These are phyloP conservation scores for Nigrograna mackinnonii DNA, from an alignment of 2,329 filamentous ascomycete genomes.

Conservation along the genomic window DNA sequence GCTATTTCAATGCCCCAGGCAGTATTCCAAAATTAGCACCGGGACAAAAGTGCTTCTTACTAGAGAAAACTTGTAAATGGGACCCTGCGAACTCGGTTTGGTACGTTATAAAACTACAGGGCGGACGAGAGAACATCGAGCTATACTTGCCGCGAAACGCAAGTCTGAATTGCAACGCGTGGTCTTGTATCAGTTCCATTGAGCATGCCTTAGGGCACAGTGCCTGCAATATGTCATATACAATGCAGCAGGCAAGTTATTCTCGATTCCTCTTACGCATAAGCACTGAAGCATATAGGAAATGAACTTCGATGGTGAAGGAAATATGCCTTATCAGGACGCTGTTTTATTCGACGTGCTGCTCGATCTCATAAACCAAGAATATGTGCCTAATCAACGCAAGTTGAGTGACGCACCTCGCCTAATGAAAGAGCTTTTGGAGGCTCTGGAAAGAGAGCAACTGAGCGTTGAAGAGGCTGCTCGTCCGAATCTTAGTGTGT, in stretches of 20 bases:
- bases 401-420: neutral
- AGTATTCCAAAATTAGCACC: no score
- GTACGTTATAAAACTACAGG: no score
- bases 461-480: neutral
- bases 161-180: neutral
- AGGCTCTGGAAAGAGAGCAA: neutral
- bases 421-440: neutral
- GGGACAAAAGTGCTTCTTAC: no score
- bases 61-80: no score
- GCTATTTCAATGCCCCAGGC: no score
- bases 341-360: neutral
- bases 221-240: no score
- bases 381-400: neutral
- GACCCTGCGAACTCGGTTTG: no score
- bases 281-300: neutral
- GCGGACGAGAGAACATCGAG: no score
- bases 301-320: neutral
- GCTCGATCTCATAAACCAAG: neutral
- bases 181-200: neutral
- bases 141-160: neutral
- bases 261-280: neutral
- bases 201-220: no score
- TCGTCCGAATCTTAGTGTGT: neutral
- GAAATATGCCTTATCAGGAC: neutral
- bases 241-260: no score